phyloP scores from a whole-genome alignment of 2,329 filamentous ascomycete genomes.

The Diaporthe batatas region DNA sequence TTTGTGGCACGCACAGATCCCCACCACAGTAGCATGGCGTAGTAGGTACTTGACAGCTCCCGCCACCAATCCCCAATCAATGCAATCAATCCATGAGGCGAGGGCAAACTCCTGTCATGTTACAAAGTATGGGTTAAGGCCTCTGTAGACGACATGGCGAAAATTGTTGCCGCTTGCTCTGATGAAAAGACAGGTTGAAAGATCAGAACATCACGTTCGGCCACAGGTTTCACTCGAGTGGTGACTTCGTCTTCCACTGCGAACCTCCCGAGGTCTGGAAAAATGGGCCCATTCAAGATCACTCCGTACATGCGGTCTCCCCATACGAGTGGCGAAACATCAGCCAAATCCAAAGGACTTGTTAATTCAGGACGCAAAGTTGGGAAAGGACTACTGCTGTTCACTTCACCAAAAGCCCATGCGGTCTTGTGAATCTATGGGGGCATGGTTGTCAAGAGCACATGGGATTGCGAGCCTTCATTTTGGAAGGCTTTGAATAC shows the following conservation, averaged over 20 bases:
- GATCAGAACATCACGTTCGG: constrained; percentile 1
- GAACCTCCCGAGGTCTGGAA: background rate
- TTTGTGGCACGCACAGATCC: background rate
- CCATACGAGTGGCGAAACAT: constrained; percentile 7
- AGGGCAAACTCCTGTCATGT: background rate
- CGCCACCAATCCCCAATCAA: constrained; percentile 13
- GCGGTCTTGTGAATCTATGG: too few species aligned
- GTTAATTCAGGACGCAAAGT: background rate
- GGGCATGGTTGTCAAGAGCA: background rate
- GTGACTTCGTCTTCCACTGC: constrained; percentile 23
- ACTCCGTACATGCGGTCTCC: background rate
- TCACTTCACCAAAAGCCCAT: background rate
- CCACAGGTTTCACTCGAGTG: background rate
- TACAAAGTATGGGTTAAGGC: background rate
- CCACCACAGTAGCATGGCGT: background rate
- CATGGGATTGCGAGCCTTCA: background rate
- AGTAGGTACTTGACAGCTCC: constrained; percentile 5
- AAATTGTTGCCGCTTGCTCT: background rate
- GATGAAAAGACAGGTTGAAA: background rate
- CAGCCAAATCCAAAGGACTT: background rate
- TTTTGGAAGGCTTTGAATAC: background rate
- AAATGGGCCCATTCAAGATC: background rate
- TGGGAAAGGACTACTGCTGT: background rate
- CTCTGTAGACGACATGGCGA: background rate
- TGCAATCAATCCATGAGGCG: background rate